phyloP scores from a whole-genome alignment of 1,284 basidiomycete genomes.

The Termitomyces sp. region DNA sequence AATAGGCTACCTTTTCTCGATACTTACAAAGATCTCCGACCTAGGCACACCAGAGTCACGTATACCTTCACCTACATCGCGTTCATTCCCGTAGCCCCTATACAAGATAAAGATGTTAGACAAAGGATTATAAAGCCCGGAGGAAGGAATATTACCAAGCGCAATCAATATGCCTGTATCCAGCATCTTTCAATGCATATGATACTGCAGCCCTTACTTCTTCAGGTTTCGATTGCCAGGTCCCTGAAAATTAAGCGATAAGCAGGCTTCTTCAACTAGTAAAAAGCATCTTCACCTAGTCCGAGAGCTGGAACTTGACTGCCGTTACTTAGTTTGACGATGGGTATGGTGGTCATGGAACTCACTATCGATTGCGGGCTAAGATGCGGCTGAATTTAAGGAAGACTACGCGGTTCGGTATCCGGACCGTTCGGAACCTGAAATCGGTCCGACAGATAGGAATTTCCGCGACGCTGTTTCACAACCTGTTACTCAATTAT shows the following conservation, averaged over 20 bases:
- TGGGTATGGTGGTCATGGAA: conserved; percentile 29
- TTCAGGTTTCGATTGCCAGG: conserved; percentile 75
- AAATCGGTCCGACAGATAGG: not conserved
- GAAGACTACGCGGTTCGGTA: not conserved
- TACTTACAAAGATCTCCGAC: conserved; percentile 74
- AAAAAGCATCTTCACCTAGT: conserved; percentile 43
- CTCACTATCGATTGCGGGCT: not conserved
- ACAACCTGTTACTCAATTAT: no score
- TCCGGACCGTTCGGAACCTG: not conserved
- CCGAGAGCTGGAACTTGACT: conserved; percentile 65
- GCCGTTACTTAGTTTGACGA: conserved; percentile 67
- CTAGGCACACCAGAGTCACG: conserved; percentile 73
- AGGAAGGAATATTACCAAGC: conserved; percentile 47
- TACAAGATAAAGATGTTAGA: not conserved
- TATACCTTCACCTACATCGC: conserved; percentile 83
- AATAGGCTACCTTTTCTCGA: not conserved
- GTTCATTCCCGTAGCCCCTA: conserved; percentile 72
- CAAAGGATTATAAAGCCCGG: not conserved
- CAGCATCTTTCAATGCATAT: conserved; percentile 66
- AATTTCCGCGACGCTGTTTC: no score
- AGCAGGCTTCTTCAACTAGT: not conserved
- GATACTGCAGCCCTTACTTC: conserved; percentile 68
- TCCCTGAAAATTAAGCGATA: conserved; percentile 40
- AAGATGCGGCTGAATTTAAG: not conserved
- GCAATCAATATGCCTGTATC: conserved; percentile 79